Evolutionary conservation across 108 stramenopile species (phyloP).

Genomic region (Skeletonema grethae): DNA sequence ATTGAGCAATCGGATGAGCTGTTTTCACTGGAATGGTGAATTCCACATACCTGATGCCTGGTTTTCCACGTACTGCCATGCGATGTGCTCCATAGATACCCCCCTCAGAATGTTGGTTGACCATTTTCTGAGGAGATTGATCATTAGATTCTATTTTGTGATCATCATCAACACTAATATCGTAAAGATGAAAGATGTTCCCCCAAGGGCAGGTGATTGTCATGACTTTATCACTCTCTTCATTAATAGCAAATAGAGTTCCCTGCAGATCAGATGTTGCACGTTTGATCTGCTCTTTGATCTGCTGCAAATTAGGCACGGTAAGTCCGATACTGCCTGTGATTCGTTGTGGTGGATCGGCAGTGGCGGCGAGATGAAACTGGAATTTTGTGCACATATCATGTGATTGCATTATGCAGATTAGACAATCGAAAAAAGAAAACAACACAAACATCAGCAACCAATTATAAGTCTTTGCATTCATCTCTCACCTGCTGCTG

Average conservation of each 20-base stretch:
- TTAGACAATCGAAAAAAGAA: neutral
- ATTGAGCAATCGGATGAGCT: conserved; percentile 31
- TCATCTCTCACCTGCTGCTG: conserved; percentile 54
- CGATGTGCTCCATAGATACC: conserved; percentile 38
- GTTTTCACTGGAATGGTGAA: conserved; percentile 28
- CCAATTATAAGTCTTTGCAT: neutral
- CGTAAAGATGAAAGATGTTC: conserved; percentile 51
- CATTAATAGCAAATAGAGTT: conserved; percentile 27
- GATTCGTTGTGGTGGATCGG: conserved; percentile 42
- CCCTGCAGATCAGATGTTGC: conserved; percentile 26
- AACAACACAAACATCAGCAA: neutral
- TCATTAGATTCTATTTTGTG: neutral
- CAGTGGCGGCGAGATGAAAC: conserved; percentile 60
- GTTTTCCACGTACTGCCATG: conserved; percentile 43
- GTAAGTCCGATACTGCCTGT: conserved; percentile 51
- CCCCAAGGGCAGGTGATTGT: conserved; percentile 55
- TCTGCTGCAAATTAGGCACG: conserved; percentile 38
- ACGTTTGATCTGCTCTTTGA: conserved; percentile 22
- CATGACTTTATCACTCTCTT: conserved; percentile 33
- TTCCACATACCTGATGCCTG: conserved; percentile 55
- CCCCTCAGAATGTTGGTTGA: conserved; percentile 35
- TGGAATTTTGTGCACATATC: neutral
- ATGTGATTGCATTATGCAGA: neutral
- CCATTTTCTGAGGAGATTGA: conserved; percentile 50
- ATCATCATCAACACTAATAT: conserved; percentile 36